Conservation (phyloP, 176 grass and related monocot species). For the Puya raimondii region DNA sequence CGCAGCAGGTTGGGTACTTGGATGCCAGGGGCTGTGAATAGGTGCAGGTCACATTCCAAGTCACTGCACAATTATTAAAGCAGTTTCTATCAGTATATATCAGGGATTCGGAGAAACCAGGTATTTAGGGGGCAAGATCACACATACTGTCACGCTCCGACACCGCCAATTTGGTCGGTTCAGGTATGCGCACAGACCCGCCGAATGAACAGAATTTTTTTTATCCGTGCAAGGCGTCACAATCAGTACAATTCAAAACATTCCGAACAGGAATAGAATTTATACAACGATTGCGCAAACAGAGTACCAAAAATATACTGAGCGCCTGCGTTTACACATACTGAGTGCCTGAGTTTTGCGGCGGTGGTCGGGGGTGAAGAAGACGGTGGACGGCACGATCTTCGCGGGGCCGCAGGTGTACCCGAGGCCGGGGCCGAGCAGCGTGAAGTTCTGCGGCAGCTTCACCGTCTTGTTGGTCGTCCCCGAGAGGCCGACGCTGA, state of each 20-base stretch:
- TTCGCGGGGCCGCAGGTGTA: slow-evolving; percentile 75
- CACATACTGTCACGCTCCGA: too few relatives aligned
- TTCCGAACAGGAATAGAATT: too few relatives aligned
- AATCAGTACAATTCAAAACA: too few relatives aligned
- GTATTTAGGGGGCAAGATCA: neutral
- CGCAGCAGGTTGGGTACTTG: slow-evolving; percentile 63
- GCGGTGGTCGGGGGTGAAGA: slow-evolving; percentile 42
- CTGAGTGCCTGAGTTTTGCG: slow-evolving; percentile 85
- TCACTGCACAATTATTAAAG: slow-evolving; percentile 40
- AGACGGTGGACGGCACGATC: slow-evolving; percentile 64
- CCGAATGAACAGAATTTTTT: too few relatives aligned
- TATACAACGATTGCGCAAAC: too few relatives aligned
- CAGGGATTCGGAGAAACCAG: neutral
- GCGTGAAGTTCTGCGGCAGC: slow-evolving; percentile 71
- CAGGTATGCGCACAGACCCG: too few relatives aligned
- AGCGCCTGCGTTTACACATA: too few relatives aligned
- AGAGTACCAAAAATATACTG: too few relatives aligned
- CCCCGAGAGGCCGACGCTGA: slow-evolving; percentile 67
- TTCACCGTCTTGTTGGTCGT: slow-evolving; percentile 94
- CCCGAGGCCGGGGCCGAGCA: slow-evolving; percentile 51
- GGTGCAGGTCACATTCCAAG: slow-evolving; percentile 78
- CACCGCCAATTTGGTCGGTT: too few relatives aligned
- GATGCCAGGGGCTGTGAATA: slow-evolving; percentile 74
- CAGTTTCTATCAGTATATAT: too few relatives aligned
- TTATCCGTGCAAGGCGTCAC: too few relatives aligned